Evolutionary conservation across 345 rosid species (phyloP).

Genomic region (Capsella bursapastoris): DNA sequence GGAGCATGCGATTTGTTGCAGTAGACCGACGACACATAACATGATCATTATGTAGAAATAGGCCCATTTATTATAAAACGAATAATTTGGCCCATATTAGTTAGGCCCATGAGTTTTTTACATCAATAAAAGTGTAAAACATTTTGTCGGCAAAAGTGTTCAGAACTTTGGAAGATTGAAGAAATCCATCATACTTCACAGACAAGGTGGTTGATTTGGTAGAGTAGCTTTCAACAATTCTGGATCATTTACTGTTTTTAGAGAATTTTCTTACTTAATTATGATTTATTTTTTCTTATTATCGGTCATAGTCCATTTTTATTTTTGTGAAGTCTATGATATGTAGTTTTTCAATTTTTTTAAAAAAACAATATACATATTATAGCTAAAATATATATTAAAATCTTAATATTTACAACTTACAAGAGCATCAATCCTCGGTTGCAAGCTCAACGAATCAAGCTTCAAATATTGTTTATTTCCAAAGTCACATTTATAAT

Average conservation of each 20-base stretch:
- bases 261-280: neutral
- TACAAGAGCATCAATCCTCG: neutral
- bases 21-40: no score
- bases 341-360: neutral
- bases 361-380: no score
- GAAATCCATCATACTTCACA: slow-evolving; percentile 1
- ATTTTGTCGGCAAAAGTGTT: slow-evolving; percentile 2
- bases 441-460: neutral
- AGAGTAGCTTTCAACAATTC: neutral
- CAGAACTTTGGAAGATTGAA: neutral
- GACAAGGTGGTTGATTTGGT: slow-evolving; percentile 17
- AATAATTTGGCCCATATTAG: slow-evolving; percentile 11
- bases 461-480: no score
- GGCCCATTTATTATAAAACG: neutral
- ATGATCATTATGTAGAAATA: neutral
- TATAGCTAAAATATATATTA: no score
- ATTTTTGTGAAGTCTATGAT: neutral
- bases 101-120: neutral
- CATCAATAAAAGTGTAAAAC: neutral
- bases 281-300: neutral
- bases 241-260: neutral
- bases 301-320: neutral
- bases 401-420: neutral
- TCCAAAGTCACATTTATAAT: no score
- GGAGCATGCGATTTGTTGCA: no score